Base-by-base conservation (phyloP, 1,284 basidiomycete species). In the Omphalotus olearius region DNA sequence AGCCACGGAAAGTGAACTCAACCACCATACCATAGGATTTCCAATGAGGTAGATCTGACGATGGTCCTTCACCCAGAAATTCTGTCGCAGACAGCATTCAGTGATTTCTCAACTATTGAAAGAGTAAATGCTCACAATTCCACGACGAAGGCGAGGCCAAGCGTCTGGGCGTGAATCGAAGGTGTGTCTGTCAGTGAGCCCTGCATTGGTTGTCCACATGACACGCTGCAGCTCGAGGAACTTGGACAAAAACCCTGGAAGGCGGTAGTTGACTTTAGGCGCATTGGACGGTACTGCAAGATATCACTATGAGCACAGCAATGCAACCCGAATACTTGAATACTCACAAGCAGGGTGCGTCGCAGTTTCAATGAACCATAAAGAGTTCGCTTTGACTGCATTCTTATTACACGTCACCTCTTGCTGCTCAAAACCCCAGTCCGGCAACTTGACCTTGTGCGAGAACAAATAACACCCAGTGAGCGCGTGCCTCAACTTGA, bases 361-460 rank as follows among this genome's bases (percentile, higher is more conserved):
- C 56, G 89, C 82, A 3, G 93, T 96, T 75, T 99, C 97, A 47
- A 98, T 75, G 62, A 83, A 95, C 97, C 97, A 99, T 54, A 99
- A 68, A 51, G 93, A 94, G 67, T 98, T 98, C 4, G 79, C 83
- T 68, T 76, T 79, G 26, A 91, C 88, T 3, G 96, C 95, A 63
- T 98, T 96, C 78, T 95, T 95, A 72, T 98, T 98, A 71, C 94
- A 98, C 0, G 94, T 98, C 44, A 95, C 96, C 65, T 99, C 97
- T 67, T 99, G 97, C 69, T 99, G 97, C 61, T 98, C 95, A 62
- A 82, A 99, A 0, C 86, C 97, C 97, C 97, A 99, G 9, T 97
- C 91, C 0, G 97, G 97, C 3, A 99, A 73, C 69, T 97, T 95
- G 62, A 98, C 88, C 68, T 95, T 96, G 75, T 99, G 97, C 45